These are phyloP conservation scores for Microbotryum silenes-acaulis DNA, from an alignment of 1,284 basidiomycete genomes.

Conservation along the genomic window DNA sequence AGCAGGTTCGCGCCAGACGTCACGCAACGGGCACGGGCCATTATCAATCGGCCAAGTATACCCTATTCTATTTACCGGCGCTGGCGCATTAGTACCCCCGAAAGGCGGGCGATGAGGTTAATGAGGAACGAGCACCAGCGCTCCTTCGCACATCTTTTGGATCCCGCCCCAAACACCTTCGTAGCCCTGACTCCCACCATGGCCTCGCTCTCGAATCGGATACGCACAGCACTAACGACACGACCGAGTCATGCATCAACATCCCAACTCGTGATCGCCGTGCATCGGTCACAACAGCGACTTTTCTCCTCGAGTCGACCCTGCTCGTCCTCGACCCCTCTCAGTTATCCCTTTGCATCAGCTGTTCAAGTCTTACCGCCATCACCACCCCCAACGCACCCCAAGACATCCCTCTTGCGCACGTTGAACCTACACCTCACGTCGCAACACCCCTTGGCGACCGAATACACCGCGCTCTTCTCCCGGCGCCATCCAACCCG, in stretches of 20 bases:
- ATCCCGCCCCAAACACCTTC: neutral
- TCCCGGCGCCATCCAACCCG: constrained; percentile 58
- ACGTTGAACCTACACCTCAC: constrained; percentile 29
- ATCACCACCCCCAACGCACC: neutral
- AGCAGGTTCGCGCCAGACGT: neutral
- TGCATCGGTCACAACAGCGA: neutral
- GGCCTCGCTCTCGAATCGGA: neutral
- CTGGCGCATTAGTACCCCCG: no score
- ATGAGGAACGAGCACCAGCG: no score
- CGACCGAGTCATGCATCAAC: constrained; percentile 1
- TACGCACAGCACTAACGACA: neutral
- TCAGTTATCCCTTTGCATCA: constrained; percentile 23
- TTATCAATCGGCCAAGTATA: no score
- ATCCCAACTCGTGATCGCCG: neutral
- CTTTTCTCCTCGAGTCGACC: no score
- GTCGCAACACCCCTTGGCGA: constrained; percentile 15
- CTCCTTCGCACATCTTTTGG: neutral
- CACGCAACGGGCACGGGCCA: neutral
- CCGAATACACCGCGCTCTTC: constrained; percentile 45
- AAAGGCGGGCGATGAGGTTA: no score
- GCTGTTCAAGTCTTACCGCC: constrained; percentile 4
- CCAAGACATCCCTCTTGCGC: constrained; percentile 20
- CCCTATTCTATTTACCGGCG: no score
- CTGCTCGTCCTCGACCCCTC: neutral
- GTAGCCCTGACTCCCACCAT: no score